Evolutionary conservation across 768 basidiomycete genomes (phyloP), one percentile per base, ranked within the genome.

Genomic region (Rhizopogon vulgaris): DNA sequence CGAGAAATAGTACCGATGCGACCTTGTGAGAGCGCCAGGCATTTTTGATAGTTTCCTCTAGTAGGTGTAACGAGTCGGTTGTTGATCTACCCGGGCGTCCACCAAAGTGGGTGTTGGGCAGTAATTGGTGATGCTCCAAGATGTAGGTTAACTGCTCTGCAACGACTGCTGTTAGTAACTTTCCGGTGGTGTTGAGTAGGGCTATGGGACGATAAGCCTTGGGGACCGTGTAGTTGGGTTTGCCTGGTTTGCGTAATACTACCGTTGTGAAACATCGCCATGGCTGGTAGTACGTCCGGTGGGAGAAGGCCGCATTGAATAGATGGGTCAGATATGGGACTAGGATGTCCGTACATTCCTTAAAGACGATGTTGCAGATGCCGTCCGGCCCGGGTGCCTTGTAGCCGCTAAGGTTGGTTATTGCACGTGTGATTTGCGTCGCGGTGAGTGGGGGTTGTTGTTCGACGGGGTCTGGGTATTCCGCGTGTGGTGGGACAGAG

Each of bases 181-280:
- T 75, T 0, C 52, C 63, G 0, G 64, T 51, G 0, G 65, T 67
- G 41, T 70, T 57, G 2, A 73, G 58, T 0, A 76, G 66, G 0
- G 64, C 66, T 3, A 78, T 73, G 0, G 74, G 77, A 0, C 69
- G 48, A 43, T 71, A 71, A 0, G 72, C 64, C 32, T 68, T 69
- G 0, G 73, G 49, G 0, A 60, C 28, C 0, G 58, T 28, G 56
- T 78, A 78, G 51, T 64, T 54, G 1, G 64, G 51, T 34, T 67
- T 67, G 0, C 70, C 69, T 0, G 72, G 73, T 52, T 78, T 76
- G 0, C 63, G 48, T 0, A 74, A 55, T 0, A 73, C 62, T 0
- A 67, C 52, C 12, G 67, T 71, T 1, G 50, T 64, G 36, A 60
- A 70, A 0, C 55, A 39, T 34, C 56, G 55, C 71, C 63, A 69